Percentiles rank a stretch among this genome's conserved stretches.
Evolutionary conservation across 2,329 filamentous ascomycete species (phyloP).

Genomic region (Penicillium sp.): DNA sequence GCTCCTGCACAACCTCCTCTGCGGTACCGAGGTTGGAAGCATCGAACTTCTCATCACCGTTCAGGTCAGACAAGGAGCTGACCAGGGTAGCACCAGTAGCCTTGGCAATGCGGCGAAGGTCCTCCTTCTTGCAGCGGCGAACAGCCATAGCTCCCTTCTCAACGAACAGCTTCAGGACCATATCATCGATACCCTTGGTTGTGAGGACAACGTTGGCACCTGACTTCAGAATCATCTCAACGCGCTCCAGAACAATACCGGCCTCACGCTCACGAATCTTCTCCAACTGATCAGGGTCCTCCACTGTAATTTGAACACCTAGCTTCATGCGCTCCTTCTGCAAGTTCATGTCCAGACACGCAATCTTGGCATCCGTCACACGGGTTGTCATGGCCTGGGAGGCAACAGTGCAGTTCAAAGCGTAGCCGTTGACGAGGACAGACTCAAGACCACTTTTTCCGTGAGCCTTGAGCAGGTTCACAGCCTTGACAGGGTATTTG

Average conservation of each 20-base stretch:
- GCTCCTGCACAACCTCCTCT: conserved; percentile 96
- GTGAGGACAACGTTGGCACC: conserved; percentile 95
- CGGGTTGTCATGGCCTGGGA: conserved; percentile 97
- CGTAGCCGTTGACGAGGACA: conserved; percentile 90
- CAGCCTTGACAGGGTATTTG: conserved; percentile 98
- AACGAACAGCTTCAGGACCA: conserved; percentile 90
- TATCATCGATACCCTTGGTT: conserved; percentile 97
- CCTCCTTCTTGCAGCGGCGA: conserved; percentile 96
- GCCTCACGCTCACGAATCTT: conserved; percentile 93
- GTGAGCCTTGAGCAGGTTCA: conserved; percentile 98
- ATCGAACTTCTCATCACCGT: conserved; percentile 96
- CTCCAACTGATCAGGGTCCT: conserved; percentile 95
- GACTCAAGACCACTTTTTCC: conserved; percentile 90
- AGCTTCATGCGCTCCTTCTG: conserved; percentile 99
- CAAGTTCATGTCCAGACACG: conserved; percentile 94
- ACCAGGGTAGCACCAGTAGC: conserved; percentile 92
- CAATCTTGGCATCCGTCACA: conserved; percentile 92
- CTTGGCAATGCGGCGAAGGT: conserved; percentile 90
- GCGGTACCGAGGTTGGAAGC: conserved; percentile 83
- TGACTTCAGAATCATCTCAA: conserved; percentile 97
- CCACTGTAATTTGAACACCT: conserved; percentile 95
- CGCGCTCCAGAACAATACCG: conserved; percentile 86
- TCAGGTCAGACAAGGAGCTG: conserved; percentile 90
- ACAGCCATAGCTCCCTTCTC: conserved; percentile 96
- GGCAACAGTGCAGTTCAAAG: conserved; percentile 96